Percentiles rank a stretch among this genome's conserved stretches.
Evolutionary conservation across 2,329 filamentous ascomycete genomes (phyloP).

Genomic region (Phaeosphaeria sp.): DNA sequence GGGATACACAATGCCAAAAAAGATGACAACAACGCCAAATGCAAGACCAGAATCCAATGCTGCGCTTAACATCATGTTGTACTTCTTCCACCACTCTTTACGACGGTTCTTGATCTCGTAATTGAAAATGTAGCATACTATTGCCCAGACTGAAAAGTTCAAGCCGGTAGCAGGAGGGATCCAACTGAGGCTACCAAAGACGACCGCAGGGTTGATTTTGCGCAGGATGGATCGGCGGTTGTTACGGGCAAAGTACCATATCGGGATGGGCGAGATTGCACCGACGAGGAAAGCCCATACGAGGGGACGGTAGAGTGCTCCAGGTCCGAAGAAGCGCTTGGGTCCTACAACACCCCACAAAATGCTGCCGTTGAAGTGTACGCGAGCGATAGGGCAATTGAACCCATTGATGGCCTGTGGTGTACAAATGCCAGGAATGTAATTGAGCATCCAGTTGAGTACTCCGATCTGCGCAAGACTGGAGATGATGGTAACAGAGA

Average conservation of each 20-base stretch:
- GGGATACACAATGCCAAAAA: conserved; percentile 86
- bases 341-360: conserved; percentile 90
- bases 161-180: conserved; percentile 83
- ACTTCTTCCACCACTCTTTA: conserved; percentile 85
- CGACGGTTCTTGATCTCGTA: conserved; percentile 73
- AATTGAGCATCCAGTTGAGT: conserved; percentile 87
- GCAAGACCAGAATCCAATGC: conserved; percentile 83
- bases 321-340: conserved; percentile 78
- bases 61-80: conserved; percentile 86
- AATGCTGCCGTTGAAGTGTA: conserved; percentile 90
- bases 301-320: conserved; percentile 75
- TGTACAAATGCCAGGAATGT: conserved; percentile 80
- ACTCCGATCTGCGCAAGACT: conserved; percentile 83
- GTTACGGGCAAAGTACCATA: conserved; percentile 73
- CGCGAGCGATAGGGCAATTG: conserved; percentile 83
- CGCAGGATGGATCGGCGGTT: conserved; percentile 68
- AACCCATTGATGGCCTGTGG: conserved; percentile 83
- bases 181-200: conserved; percentile 84
- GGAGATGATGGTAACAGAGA: conserved; percentile 76
- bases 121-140: conserved; percentile 88
- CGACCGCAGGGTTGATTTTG: conserved; percentile 80
- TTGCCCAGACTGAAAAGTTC: conserved; percentile 86
- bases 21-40: conserved; percentile 81
- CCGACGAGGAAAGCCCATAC: conserved; percentile 85
- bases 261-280: conserved; percentile 72